phyloP scores from a whole-genome alignment of 2,329 filamentous ascomycete genomes.

The Immersiporthe knoxdaviesiana region DNA sequence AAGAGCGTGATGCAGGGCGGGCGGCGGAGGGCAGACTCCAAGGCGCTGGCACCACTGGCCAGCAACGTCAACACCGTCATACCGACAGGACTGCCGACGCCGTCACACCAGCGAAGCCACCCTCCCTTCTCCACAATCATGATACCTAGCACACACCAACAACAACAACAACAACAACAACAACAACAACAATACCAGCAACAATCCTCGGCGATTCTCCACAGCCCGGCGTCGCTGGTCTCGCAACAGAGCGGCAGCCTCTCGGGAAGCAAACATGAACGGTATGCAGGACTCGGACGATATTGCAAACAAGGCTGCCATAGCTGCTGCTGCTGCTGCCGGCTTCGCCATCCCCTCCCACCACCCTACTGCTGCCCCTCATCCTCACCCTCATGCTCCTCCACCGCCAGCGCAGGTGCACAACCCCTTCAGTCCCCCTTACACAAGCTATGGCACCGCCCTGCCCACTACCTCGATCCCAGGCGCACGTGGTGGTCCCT shows the following conservation, averaged over 20 bases:
- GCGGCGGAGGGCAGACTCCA: constrained; percentile 46
- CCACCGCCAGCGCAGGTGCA: constrained; percentile 36
- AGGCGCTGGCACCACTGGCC: constrained; percentile 42
- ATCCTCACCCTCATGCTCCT: too few relatives aligned
- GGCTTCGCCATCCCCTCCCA: constrained; percentile 41
- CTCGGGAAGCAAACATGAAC: constrained; percentile 36
- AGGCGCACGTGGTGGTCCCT: constrained; percentile 31
- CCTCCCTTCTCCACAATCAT: constrained; percentile 22
- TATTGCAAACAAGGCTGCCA: constrained; percentile 40
- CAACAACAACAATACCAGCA: constrained; percentile 30
- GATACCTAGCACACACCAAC: constrained; percentile 29
- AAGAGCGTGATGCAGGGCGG: constrained; percentile 49
- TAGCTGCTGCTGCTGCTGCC: constrained; percentile 42
- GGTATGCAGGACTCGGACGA: constrained; percentile 42
- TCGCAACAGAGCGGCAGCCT: constrained; percentile 25
- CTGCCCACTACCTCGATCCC: constrained; percentile 31
- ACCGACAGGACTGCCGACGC: constrained; percentile 36
- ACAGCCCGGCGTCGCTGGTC: constrained; percentile 36
- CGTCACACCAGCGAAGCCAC: constrained; percentile 30
- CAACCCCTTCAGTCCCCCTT: constrained; percentile 45
- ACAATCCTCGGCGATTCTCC: constrained; percentile 37
- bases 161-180: constrained; percentile 1
- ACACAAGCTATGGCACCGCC: constrained; percentile 39
- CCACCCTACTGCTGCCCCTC: too few relatives aligned
- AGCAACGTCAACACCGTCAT: constrained; percentile 38